Evolutionary conservation across 169 alveolate genomes (phyloP), one percentile per base, ranked within the genome.

Genomic region (Plasmodium knowlesi): DNA sequence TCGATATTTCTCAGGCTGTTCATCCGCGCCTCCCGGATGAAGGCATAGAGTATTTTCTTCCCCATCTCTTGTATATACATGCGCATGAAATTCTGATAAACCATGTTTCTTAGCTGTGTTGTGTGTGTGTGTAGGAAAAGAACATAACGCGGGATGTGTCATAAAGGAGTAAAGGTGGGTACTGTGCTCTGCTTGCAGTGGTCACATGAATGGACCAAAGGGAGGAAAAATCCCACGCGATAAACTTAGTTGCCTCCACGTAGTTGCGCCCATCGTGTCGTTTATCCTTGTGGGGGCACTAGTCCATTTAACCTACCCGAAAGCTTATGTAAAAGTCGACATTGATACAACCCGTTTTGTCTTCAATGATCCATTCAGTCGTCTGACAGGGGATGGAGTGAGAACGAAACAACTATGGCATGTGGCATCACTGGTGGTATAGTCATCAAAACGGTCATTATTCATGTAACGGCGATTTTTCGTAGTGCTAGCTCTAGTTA

Each of bases 71-170:
- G 79, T 78, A 88, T 88, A 89, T 88, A 88, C 78, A 88, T 25
- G 61, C 81, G 54, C 94, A 88, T 88, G 70, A 88, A 88, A 43
- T 88, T 88, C 37, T 88, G 94, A 37, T 88, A 88, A 78, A 88
- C 43, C 39, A 12, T 78, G 71, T 88, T 88, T 70, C 78, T 88
- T 22, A 88, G 57, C 94, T 88, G 32, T n/a, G 46, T 2, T n/a
- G 32, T 57, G 25, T n/a, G 54, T 0, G 53, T 3, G 43, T 0
- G 53, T 3, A 22, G 19, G 83, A n/a, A 22, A 19, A 8, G n/a
- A 16, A 57, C 32, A 34, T 61, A 5, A 61, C 8, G 1, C 28
- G 39, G 19, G 0, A n/a, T 39, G 57, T 46, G 28, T 22, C n/a
- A 4, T 41, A 43, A 43, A 43, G 54, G 54, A 12, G 54, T 0